phyloP scores from a whole-genome alignment of 1,284 basidiomycete species.

The Papiliotrema laurentii region DNA sequence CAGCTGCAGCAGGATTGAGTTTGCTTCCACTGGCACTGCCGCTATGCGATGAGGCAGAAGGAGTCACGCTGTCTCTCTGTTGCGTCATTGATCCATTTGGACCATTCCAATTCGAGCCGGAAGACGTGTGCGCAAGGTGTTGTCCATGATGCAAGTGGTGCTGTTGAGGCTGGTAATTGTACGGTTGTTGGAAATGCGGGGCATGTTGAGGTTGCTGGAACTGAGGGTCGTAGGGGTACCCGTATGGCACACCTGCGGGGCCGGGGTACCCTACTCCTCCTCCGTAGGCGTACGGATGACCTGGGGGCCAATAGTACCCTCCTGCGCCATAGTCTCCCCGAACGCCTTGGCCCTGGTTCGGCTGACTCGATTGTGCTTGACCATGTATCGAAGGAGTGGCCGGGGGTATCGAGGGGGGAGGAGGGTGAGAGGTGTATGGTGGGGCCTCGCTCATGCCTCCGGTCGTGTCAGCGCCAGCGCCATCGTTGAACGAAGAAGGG shows the following conservation, averaged over 20 bases:
- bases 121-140: no score
- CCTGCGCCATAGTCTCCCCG: neutral
- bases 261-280: constrained; percentile 32
- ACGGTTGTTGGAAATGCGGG: neutral
- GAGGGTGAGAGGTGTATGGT: constrained; percentile 8
- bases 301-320: constrained; percentile 26
- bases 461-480: neutral
- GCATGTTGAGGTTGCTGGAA: neutral
- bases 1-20: constrained; percentile 42
- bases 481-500: neutral
- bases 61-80: no score
- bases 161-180: no score
- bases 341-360: neutral
- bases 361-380: neutral
- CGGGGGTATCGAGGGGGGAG: constrained; percentile 7
- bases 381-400: neutral
- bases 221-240: no score
- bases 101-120: no score
- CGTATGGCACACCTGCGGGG: no score
- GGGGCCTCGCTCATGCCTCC: neutral
- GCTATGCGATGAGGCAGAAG: no score
- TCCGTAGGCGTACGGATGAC: constrained; percentile 42
- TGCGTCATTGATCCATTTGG: no score
- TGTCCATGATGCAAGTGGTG: no score
- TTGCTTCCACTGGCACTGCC: no score